phyloP scores from a whole-genome alignment of 139 green algal species.

The Chlamydomonas sphaeroides region DNA sequence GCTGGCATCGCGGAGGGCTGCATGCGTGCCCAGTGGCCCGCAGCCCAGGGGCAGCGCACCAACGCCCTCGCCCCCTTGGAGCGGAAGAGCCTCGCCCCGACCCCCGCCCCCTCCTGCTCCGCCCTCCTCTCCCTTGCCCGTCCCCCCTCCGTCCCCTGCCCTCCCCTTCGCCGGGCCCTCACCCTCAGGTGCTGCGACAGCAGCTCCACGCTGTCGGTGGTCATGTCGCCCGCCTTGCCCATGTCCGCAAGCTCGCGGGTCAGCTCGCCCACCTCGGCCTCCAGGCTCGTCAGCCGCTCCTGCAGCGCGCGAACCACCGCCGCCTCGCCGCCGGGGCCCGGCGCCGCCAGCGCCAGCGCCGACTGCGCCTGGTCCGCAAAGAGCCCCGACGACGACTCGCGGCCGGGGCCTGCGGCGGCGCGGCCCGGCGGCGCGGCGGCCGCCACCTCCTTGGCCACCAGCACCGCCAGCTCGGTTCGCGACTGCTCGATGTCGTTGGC shows the following conservation, averaged over 20 bases:
- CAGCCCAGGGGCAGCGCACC: no score
- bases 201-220: slow-evolving; percentile 25
- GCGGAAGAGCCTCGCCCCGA: no score
- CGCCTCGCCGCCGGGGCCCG: no score
- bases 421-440: neutral
- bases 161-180: neutral
- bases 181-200: slow-evolving; percentile 24
- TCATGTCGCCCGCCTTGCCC: neutral
- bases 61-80: no score
- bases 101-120: no score
- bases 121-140: no score
- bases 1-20: neutral
- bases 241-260: slow-evolving; percentile 17
- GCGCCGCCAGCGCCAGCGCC: no score
- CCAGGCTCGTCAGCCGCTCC: slow-evolving; percentile 6
- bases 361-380: neutral
- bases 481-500: neutral
- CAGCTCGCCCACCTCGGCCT: neutral
- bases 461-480: neutral
- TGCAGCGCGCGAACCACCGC: neutral
- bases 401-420: neutral
- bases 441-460: slow-evolving; percentile 1
- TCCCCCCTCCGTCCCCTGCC: no score
- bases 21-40: neutral
- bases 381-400: neutral